Evolutionary conservation across 192 early-diverging fungal species (phyloP), one percentile per base, ranked within the genome.

Genomic region (Phycomyces blakesleeanus): DNA sequence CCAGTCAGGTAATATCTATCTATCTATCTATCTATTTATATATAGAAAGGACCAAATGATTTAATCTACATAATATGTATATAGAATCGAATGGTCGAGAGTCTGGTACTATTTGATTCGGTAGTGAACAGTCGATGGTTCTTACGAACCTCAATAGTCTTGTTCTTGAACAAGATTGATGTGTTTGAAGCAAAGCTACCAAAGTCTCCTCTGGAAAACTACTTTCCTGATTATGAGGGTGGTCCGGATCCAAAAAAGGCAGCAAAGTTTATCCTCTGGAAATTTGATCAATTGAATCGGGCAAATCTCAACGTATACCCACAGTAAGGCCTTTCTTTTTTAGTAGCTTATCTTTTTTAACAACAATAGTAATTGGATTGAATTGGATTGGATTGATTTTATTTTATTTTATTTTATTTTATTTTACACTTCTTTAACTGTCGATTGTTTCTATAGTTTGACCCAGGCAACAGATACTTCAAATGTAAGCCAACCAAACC

Each of bases 131-230:
- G 90, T 72, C 81, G 92, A 58, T 93, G 93, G 90, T 97, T 97
- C 76, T 69, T 95, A 58, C 86, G 89, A 56, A 93, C 92, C 20
- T 89, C 91, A 9, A 93, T 97, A 58, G 92, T 97, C 56, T 76
- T 97, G 10, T 97, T 97, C 72, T 78, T 97, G 61, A 97, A 97
- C 83, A 97, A 97, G 66, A 87, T 93, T 49, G 94, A 97, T 65
- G 73, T 97, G 27, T 93, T 97, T 66, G 84, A 82, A 52, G 80
- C 80, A 34, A 97, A 97, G 68, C 74, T 97, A 64, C 77, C 81
- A 27, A 77, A 81, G 68, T 82, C 89, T 47, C 91, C 91, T 26
- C 74, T 97, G 25, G 80, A 86, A 66, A 76, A 82, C 51, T 94
- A 89, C 81, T 97, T 94, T 67, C 89, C 93, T 6, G 95, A 97